Conservation (phyloP, 2,329 filamentous ascomycete species). For the Oidium heveae region DNA sequence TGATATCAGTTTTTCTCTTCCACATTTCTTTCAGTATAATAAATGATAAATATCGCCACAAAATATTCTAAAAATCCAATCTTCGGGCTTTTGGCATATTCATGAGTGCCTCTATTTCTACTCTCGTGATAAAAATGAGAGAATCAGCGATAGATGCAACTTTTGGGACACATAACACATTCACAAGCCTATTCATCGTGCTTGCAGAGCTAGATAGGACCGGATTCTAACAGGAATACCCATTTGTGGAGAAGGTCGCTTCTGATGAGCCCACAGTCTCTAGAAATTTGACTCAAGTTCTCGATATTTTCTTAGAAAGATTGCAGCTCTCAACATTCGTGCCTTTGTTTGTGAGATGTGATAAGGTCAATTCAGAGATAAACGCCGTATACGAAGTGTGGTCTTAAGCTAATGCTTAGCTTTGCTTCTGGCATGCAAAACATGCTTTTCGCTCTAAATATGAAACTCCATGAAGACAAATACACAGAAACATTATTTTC, state of each 20-base stretch:
- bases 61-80: background rate
- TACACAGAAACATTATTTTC: background rate
- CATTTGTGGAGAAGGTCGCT: background rate
- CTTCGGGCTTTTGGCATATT: background rate
- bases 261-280: background rate
- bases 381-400: background rate
- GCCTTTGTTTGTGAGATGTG: background rate
- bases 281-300: background rate
- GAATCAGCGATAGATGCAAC: background rate
- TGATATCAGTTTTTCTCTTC: background rate
- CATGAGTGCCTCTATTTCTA: background rate
- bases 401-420: background rate
- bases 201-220: background rate
- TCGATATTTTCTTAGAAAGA: background rate
- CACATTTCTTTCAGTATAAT: background rate
- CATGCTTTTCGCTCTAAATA: background rate
- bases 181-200: background rate
- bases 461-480: background rate
- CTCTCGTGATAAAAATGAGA: background rate
- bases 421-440: background rate
- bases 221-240: background rate
- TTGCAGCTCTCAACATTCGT: background rate
- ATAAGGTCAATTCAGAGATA: background rate
- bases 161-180: background rate
- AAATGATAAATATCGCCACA: background rate